Conservation (phyloP, 192 early-diverging fungal species). For the Coemansia sp. region DNA sequence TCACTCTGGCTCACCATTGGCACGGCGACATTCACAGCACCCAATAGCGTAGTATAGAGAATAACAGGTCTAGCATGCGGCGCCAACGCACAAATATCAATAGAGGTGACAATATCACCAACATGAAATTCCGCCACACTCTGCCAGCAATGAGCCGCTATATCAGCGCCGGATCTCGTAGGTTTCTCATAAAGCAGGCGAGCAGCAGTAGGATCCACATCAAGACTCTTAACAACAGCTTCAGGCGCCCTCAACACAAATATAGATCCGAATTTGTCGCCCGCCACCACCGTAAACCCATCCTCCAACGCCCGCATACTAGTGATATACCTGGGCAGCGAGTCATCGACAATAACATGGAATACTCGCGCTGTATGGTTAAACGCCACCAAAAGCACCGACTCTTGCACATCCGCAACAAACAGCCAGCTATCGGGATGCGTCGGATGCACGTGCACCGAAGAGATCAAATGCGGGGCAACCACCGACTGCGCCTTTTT, state of each 20-base stretch:
- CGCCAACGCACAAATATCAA: slow-evolving; percentile 78
- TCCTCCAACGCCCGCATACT: slow-evolving; percentile 75
- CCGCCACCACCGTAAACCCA: slow-evolving; percentile 90
- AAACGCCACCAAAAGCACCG: slow-evolving; percentile 79
- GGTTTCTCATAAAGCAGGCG: slow-evolving; percentile 82
- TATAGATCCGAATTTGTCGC: slow-evolving; percentile 98
- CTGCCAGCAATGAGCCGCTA: slow-evolving; percentile 65
- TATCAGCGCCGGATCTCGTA: slow-evolving; percentile 73
- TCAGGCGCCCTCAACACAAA: slow-evolving; percentile 71
- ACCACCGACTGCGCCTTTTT: slow-evolving; percentile 78
- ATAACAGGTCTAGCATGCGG: slow-evolving; percentile 87
- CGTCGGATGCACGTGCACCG: slow-evolving; percentile 71
- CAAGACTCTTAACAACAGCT: slow-evolving; percentile 70
- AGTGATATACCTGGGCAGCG: slow-evolving; percentile 86
- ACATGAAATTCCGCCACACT: slow-evolving; percentile 78
- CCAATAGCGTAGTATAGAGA: slow-evolving; percentile 87
- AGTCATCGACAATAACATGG: slow-evolving; percentile 92
- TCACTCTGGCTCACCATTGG: slow-evolving; percentile 91
- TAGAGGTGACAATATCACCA: slow-evolving; percentile 85
- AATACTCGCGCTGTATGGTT: slow-evolving; percentile 77
- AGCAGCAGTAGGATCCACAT: slow-evolving; percentile 74
- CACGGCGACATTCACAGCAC: slow-evolving; percentile 81
- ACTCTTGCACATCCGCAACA: slow-evolving; percentile 88
- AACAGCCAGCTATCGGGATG: slow-evolving; percentile 74
- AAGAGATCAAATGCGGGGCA: slow-evolving; percentile 69